Conservation (phyloP, 805 yeast genomes). For the Isabelozyma rhagii region DNA sequence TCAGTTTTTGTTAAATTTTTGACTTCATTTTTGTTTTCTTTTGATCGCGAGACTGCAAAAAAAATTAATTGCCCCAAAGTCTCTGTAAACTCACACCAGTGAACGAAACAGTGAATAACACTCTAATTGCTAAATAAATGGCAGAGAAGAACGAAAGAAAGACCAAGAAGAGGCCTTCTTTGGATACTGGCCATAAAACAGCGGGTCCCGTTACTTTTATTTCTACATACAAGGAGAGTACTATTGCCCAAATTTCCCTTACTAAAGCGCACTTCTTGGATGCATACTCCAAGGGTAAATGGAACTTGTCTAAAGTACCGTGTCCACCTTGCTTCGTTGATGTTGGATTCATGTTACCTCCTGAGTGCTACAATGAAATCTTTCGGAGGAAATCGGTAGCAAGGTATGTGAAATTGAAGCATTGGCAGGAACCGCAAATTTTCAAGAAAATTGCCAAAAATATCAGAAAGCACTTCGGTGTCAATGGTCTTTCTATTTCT, state of each 20-base stretch:
- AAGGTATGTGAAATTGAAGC: constrained; percentile 33
- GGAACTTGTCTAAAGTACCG: constrained; percentile 53
- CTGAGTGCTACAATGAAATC: constrained; percentile 52
- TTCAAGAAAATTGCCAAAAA: constrained; percentile 38
- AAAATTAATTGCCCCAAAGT: neutral
- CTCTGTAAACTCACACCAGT: neutral
- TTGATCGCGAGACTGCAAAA: neutral
- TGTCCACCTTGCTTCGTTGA: constrained; percentile 52
- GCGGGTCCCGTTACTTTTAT: constrained; percentile 9
- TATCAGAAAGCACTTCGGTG: constrained; percentile 40
- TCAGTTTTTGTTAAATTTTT: neutral
- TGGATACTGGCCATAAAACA: neutral
- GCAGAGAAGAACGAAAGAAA: neutral
- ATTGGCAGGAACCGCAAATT: constrained; percentile 46
- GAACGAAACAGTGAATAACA: neutral
- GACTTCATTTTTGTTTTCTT: neutral
- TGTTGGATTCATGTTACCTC: constrained; percentile 54
- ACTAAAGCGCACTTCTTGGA: constrained; percentile 56
- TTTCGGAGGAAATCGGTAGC: constrained; percentile 44
- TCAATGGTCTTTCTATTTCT: constrained; percentile 57
- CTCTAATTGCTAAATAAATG: neutral
- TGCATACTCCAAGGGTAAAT: constrained; percentile 51
- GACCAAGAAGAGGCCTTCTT: neutral
- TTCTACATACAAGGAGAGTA: constrained; percentile 16
- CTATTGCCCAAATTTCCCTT: constrained; percentile 16